Evolutionary conservation across 176 grass and related monocot genomes (phyloP).

Genomic region (Cymbopogon citratus): DNA sequence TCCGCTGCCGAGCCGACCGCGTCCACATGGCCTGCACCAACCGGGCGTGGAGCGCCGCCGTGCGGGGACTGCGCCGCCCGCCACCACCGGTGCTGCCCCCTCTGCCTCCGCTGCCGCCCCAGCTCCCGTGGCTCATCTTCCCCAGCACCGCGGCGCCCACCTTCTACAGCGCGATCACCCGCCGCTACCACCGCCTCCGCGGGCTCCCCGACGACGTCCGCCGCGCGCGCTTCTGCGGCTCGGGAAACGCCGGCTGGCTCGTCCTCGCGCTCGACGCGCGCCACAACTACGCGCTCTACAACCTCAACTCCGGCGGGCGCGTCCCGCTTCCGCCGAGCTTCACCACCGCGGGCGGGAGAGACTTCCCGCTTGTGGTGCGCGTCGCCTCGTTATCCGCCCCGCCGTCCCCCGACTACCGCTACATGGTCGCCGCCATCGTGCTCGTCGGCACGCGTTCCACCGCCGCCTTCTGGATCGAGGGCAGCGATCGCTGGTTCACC

Average conservation of each 20-base stretch:
- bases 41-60: neutral
- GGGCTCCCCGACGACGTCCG: slow-evolving; percentile 28
- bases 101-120: neutral
- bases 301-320: slow-evolving; percentile 2
- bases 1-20: slow-evolving; percentile 27
- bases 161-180: slow-evolving; percentile 27
- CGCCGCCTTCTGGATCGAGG: slow-evolving; percentile 28
- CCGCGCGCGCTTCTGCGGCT: neutral
- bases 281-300: slow-evolving; percentile 29
- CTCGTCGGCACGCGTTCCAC: neutral
- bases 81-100: neutral
- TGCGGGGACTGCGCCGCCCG: neutral
- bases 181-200: neutral
- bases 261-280: neutral
- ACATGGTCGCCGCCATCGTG: slow-evolving; percentile 37
- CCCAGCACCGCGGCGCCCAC: slow-evolving; percentile 25
- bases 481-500: slow-evolving; percentile 3
- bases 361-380: slow-evolving; percentile 14
- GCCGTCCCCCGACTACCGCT: neutral
- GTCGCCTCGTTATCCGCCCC: slow-evolving; percentile 16
- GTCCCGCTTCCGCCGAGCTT: slow-evolving; percentile 6
- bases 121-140: slow-evolving; percentile 45
- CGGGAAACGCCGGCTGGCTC: too few relatives aligned
- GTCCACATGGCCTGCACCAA: slow-evolving; percentile 28
- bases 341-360: fast-evolving